phyloP scores from a whole-genome alignment of 176 grass and related monocot genomes.

The Cenchrus purpureus region DNA sequence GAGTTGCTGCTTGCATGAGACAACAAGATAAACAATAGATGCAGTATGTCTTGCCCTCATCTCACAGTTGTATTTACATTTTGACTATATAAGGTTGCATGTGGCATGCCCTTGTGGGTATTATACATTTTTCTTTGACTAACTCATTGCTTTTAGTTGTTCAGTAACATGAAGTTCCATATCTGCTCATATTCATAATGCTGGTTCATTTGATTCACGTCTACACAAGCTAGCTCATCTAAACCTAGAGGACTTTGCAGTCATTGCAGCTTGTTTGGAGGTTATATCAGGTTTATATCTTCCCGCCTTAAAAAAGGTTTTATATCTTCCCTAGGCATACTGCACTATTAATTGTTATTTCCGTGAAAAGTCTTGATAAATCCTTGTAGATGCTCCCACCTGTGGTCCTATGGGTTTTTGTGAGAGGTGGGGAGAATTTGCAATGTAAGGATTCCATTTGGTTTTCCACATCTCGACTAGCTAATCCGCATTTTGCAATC shows the following conservation, averaged over 20 bases:
- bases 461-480: too few relatives aligned
- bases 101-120: constrained; percentile 15
- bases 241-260: constrained; percentile 81
- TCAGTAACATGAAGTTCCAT: background rate
- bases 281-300: constrained; percentile 79
- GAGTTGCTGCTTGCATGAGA: too few relatives aligned
- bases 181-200: background rate
- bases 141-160: constrained; percentile 11
- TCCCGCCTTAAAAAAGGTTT: background rate
- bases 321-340: background rate
- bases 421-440: too few relatives aligned
- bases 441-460: too few relatives aligned
- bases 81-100: too few relatives aligned
- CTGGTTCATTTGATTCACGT: constrained; percentile 52
- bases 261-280: constrained; percentile 91
- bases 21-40: too few relatives aligned
- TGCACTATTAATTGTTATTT: background rate
- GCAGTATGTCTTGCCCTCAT: too few relatives aligned
- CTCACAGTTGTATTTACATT: too few relatives aligned
- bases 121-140: background rate
- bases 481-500: too few relatives aligned
- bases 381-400: background rate
- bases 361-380: background rate
- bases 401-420: too few relatives aligned
- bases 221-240: constrained; percentile 72